Base-by-base conservation (phyloP, 208 protist species). In the Phytomonas sp. region DNA sequence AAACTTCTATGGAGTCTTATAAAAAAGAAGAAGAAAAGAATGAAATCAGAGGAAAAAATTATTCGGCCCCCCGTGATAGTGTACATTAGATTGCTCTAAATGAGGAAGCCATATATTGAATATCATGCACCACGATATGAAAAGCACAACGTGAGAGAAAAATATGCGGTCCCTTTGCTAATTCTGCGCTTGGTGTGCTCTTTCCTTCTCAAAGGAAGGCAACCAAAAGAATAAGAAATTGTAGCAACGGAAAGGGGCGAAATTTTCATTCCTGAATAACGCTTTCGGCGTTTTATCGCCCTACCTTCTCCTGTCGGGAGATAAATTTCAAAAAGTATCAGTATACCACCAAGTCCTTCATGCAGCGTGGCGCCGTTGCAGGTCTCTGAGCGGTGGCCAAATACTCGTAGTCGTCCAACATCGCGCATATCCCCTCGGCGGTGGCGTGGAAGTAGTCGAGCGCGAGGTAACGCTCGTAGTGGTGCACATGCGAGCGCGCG, bases 381-480 rank as follows among this genome's bases (percentile, higher is more conserved):
- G 46, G 46, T 17, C 46, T 23, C 46, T 56, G 46, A 20, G 78
- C 83, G 2, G 80, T 91, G 74, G 89, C 84, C 36, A 96, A 75
- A 73, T 88, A 96, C 9, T 76, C 77, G 72, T 96, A 96, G 76
- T 96, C 91, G 66, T 96, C 91, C 40, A 96, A 70, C 31, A 88
- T 73, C 51, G 79, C 88, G n/a, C 78, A 76, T 20, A 96, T 65
- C 63, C 77, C 84, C 78, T 94, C 88, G 13, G 76, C 74, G 23
- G 91, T 92, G 26, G 71, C 67, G n/a, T 84, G 76, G 79, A 97
- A 95, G 79, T 95, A 94, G 15, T 79, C 71, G 26, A 74, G 34
- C 13, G 90, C 85, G 60, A 98, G 76, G 75, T 96, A 97, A 33
- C 78, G 60, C 60, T 92, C 96, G 80, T 98, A 98, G 80, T 98